phyloP scores from a whole-genome alignment of 148 eudicot genomes.

The Rhododendron williamsianum region DNA sequence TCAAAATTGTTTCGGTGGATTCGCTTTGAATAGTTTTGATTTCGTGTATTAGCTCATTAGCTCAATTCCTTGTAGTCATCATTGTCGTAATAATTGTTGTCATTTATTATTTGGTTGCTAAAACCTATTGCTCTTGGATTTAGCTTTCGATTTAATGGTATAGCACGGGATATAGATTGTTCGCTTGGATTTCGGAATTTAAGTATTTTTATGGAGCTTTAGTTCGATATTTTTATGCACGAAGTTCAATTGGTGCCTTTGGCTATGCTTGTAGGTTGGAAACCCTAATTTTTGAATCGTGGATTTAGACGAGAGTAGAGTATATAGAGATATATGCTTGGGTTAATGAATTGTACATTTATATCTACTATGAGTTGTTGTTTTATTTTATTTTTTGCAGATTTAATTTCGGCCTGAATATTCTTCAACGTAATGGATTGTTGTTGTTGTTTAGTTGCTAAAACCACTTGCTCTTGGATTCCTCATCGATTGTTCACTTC shows the following conservation, averaged over 20 bases:
- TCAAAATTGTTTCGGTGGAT: not conserved
- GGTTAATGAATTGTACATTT: not conserved
- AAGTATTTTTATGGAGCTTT: not conserved
- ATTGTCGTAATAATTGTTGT: not conserved
- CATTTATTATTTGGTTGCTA: not conserved
- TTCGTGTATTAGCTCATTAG: not conserved
- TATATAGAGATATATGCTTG: not conserved
- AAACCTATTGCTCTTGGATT: not conserved
- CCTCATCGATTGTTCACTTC: not conserved
- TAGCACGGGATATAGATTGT: not conserved
- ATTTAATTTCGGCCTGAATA: not conserved
- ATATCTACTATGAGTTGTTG: not conserved
- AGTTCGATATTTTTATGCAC: not conserved
- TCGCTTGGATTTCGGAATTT: not conserved
- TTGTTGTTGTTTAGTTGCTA: not conserved
- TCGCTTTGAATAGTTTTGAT: not conserved
- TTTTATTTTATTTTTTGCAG: not conserved
- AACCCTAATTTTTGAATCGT: not conserved
- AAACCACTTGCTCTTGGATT: not conserved
- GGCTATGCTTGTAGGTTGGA: not conserved
- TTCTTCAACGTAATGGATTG: not conserved
- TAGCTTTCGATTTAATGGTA: not conserved
- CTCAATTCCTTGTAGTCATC: not conserved
- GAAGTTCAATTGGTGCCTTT: not conserved
- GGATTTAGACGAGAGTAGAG: not conserved